Base-by-base conservation (phyloP, 2,329 filamentous ascomycete species). In the Trichoderma afroharzianum region DNA sequence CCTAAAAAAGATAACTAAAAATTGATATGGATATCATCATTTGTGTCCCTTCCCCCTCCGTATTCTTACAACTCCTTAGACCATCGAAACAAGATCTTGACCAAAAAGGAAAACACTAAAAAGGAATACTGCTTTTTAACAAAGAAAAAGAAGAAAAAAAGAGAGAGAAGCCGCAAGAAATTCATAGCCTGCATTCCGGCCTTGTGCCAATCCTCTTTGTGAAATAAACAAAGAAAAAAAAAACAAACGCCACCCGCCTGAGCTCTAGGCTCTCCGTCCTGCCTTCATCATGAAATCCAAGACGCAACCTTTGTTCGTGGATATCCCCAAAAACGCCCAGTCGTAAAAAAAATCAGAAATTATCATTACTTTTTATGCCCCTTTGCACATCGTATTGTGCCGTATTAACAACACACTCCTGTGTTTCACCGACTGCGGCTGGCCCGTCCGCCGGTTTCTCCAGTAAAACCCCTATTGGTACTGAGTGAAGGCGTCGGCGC, bases 361-460 rank as follows among this genome's bases (percentile, higher is more conserved):
- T 68, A 68, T 39, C 64, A 61, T 68, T 68, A 59, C 53, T 68
- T 68, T 68, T 47, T 50, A 43, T 18, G 9, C 57, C 33, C 18
- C 7, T 43, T 43, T 43, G 50, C 8, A 28, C 24, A 3, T 43
- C 14, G 9, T 6, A 11, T 26, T 68, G 9, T 24, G 9, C 47
- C 28, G 28, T 62, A 62, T 18, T 80, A 82, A 77, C 83, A 83
- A 70, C 80, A 82, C 73, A 83, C 80, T 73, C 82, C 81, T 21
- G 77, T 80, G 36, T 75, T 74, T 81, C 81, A 82, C 58, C 78
- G 76, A 33, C 76, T 78, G 66, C 75, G 76, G 55, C 72, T 68
- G 36, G 58, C 33, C 58, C 72, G 72, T 47, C 74, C 73, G 63
- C n/a, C 24, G 18, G 55, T 3, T 15, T 39, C 39, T 15, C 64